Evolutionary conservation across 1,284 basidiomycete species (phyloP).

Genomic region (Ceratobasidium sp.): DNA sequence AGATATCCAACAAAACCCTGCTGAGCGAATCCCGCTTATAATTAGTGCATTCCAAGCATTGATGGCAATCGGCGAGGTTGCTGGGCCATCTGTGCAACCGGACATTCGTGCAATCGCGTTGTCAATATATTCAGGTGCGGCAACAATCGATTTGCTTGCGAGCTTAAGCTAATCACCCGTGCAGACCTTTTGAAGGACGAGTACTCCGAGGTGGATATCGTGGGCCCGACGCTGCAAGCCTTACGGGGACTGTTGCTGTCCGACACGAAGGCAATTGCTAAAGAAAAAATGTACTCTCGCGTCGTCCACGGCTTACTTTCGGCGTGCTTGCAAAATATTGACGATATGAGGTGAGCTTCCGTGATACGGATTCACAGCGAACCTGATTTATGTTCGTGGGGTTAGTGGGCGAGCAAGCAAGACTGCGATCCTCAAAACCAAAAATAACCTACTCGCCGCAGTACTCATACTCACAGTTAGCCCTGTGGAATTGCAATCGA

Average conservation of each 20-base stretch:
- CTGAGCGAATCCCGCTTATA: conserved; percentile 75
- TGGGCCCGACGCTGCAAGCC: conserved; percentile 80
- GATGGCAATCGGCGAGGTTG: conserved; percentile 70
- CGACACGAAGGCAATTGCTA: conserved; percentile 53
- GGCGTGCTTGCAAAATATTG: conserved; percentile 85
- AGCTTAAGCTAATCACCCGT: conserved; percentile 7
- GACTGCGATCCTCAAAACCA: conserved; percentile 85
- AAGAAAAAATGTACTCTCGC: conserved; percentile 59
- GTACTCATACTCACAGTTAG: conserved; percentile 89
- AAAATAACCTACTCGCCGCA: conserved; percentile 89
- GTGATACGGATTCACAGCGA: not conserved
- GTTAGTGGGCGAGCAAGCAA: conserved; percentile 82
- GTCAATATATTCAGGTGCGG: conserved; percentile 81
- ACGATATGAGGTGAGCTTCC: conserved; percentile 86
- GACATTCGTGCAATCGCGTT: conserved; percentile 86
- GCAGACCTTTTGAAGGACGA: conserved; percentile 88
- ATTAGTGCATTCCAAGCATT: conserved; percentile 76
- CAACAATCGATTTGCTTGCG: conserved; percentile 12
- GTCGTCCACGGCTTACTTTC: conserved; percentile 89
- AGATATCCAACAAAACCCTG: conserved; percentile 43
- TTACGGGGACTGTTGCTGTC: conserved; percentile 80
- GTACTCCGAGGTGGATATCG: conserved; percentile 79
- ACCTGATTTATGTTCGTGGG: not conserved
- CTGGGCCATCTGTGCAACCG: conserved; percentile 69
- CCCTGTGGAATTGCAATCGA: conserved; percentile 75